A percentile compares a stretch with the other conserved stretches of the same genome.
These are phyloP conservation scores for Fusarium nanum DNA, from an alignment of 2,329 filamentous ascomycete species.

Conservation along the genomic window DNA sequence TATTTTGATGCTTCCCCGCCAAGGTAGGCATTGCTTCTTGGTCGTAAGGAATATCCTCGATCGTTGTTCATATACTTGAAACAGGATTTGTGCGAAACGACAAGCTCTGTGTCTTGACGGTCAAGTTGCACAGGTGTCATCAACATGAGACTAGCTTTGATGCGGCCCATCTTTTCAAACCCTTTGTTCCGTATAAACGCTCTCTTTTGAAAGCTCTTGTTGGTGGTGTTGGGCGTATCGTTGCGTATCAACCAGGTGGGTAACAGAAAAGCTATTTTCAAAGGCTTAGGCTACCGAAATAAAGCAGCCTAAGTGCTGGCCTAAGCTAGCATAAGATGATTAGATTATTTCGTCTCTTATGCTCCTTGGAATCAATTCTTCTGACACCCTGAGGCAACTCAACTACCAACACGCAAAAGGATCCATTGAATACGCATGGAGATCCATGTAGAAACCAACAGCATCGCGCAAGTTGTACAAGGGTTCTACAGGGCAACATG, in stretches of 20 bases:
- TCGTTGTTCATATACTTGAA: not conserved
- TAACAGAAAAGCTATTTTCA: too few species aligned
- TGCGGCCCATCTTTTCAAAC: not conserved
- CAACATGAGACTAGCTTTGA: not conserved
- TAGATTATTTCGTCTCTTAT: too few species aligned
- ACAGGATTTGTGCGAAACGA: slow-evolving; percentile 11
- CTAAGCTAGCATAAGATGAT: too few species aligned
- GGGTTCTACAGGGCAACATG: not conserved
- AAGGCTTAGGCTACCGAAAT: too few species aligned
- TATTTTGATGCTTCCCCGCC: not conserved
- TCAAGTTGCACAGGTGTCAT: slow-evolving; percentile 5
- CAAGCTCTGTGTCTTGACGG: not conserved
- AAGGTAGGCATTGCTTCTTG: not conserved
- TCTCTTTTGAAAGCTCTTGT: not conserved
- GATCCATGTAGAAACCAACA: not conserved
- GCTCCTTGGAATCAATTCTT: too few species aligned
- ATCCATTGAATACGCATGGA: not conserved
- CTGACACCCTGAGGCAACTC: not conserved
- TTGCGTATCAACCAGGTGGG: not conserved
- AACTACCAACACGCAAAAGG: not conserved
- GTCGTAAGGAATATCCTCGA: slow-evolving; percentile 4
- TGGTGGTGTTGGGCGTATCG: not conserved
- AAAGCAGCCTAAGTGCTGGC: too few species aligned
- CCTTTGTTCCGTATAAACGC: not conserved
- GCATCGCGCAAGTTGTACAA: not conserved